Conservation (phyloP, 768 basidiomycete genomes). For the Pisolithus marmoratus region DNA sequence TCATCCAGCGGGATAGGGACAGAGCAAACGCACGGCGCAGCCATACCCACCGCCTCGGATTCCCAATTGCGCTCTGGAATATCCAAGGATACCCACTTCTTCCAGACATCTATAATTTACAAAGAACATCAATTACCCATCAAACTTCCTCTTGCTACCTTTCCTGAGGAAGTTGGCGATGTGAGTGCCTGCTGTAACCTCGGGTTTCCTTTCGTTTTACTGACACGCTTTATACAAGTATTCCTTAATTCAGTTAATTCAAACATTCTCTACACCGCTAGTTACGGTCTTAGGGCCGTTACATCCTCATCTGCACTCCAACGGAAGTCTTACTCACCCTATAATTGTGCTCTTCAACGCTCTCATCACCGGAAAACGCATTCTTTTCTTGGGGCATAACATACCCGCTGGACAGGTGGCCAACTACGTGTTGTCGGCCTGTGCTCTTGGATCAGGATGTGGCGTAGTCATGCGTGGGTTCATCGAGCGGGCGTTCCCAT, state of each 20-base stretch:
- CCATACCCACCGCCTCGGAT: constrained; percentile 42
- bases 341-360: constrained; percentile 96
- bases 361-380: constrained; percentile 90
- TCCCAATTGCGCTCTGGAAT: constrained; percentile 41
- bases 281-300: constrained; percentile 64
- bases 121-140: constrained; percentile 83
- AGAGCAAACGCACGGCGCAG: constrained; percentile 34
- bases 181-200: constrained; percentile 43
- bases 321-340: constrained; percentile 85
- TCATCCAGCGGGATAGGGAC: constrained; percentile 51
- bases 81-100: constrained; percentile 91
- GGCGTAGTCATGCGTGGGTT: constrained; percentile 81
- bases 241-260: constrained; percentile 85
- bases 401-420: constrained; percentile 89
- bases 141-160: constrained; percentile 83
- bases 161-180: constrained; percentile 95
- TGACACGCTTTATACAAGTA: constrained; percentile 48
- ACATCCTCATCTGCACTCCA: constrained; percentile 92
- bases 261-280: constrained; percentile 63
- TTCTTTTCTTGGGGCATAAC: constrained; percentile 89
- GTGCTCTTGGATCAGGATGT: constrained; percentile 88
- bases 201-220: not conserved
- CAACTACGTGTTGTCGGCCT: constrained; percentile 88
- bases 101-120: constrained; percentile 79
- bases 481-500: constrained; percentile 90